Evolutionary conservation across 805 yeast species (phyloP).

Genomic region (Schwanniomyces sp.): DNA sequence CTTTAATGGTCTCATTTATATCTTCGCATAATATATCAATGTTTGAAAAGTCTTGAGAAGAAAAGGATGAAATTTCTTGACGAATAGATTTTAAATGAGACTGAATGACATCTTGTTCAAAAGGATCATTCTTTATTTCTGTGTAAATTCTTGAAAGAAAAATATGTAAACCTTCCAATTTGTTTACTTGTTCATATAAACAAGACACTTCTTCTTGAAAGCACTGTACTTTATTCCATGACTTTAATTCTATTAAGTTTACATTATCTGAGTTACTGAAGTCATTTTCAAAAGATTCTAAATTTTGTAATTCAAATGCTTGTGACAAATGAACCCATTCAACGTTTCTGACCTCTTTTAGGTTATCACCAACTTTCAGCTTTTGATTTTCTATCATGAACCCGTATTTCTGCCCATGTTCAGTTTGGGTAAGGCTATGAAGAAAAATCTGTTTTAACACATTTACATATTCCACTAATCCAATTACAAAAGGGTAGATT

Average conservation of each 20-base stretch:
- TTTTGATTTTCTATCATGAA: constrained; percentile 40
- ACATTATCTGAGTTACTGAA: constrained; percentile 24
- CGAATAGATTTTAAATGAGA: constrained; percentile 12
- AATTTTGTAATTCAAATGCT: constrained; percentile 46
- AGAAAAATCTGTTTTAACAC: constrained; percentile 33
- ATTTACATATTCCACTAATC: constrained; percentile 51
- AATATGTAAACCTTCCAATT: constrained; percentile 14
- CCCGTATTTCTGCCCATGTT: constrained; percentile 39
- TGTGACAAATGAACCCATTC: constrained; percentile 56
- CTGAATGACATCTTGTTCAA: constrained; percentile 9
- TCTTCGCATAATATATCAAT: constrained; percentile 16
- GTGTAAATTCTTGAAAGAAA: constrained; percentile 13
- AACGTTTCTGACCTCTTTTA: constrained; percentile 35
- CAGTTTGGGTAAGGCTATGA: constrained; percentile 20
- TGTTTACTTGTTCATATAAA: constrained; percentile 17
- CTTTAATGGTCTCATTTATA: constrained; percentile 23
- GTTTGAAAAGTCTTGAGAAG: constrained; percentile 16
- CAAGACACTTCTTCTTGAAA: constrained; percentile 23
- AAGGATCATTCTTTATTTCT: constrained; percentile 16
- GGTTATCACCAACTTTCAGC: constrained; percentile 23
- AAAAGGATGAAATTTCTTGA: constrained; percentile 10
- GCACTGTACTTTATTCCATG: constrained; percentile 17
- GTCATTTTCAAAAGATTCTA: constrained; percentile 22
- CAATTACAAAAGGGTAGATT: constrained; percentile 57
- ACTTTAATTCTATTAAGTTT: constrained; percentile 22